Evolutionary conservation across 768 basidiomycete genomes (phyloP), one percentile per base, ranked within the genome.

Genomic region (Xanthoconium purpureum): DNA sequence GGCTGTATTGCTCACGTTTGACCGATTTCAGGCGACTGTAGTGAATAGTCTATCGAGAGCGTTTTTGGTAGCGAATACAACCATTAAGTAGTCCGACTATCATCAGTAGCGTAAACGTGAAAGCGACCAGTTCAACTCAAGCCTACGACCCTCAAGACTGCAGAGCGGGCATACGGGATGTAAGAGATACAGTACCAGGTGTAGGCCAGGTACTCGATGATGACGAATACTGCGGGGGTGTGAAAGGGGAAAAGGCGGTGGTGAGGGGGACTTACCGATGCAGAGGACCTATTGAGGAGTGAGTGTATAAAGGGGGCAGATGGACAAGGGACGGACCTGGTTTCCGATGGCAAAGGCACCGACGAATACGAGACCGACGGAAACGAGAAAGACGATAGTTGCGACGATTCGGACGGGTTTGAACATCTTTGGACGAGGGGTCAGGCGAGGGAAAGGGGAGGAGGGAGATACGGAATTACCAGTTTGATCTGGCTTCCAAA

Each of bases 181-280:
- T 95, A 97, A 8, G 87, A 88, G 32, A 90, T 73, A 49, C 81
- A 84, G 70, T 89, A 95, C 93, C 94, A 97, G 20, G 88, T 84
- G 73, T 89, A 96, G 7, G 94, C 94, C 55, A 96, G 78, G 72
- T 91, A 96, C 71, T 95, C 87, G 71, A 97, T 77, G 73, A 96
- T 80, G 56, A 97, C 94, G 70, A 97, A 91, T 55, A 94, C 91
- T 91, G 73, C 14, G 35, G 11, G 13, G 20, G 12, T 2, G 39
- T 49, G 33, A 43, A n/a, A n/a, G 12, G 48, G 30, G 29, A 36
- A 39, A 18, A 29, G 29, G 9, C 1, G 47, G 45, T 24, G 12
- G 14, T 17, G 54, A 33, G 28, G 14, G 48, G 12, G 62, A 38
- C 62, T 52, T 71, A 88, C 89, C 76, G 62, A 91, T 76, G 67